These are phyloP conservation scores for Gossypium turneri DNA, from an alignment of 345 rosid species.

Conservation along the genomic window DNA sequence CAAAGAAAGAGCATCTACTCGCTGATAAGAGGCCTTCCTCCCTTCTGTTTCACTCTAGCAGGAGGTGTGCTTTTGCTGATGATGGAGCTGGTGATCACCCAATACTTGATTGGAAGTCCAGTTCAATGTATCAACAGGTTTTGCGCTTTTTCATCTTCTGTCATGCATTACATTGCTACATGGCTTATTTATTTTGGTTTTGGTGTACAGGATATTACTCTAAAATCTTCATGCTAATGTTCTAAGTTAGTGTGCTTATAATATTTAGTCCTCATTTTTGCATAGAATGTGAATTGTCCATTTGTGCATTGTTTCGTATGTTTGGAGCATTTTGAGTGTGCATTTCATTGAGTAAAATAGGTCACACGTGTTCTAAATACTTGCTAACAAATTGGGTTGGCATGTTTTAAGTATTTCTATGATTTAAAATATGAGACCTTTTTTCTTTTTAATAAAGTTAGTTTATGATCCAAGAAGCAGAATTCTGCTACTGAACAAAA, in stretches of 20 bases:
- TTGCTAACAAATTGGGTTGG: neutral
- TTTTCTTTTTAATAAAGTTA: neutral
- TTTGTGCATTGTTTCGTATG: neutral
- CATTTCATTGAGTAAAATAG: neutral
- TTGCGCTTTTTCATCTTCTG: slow-evolving; percentile 9
- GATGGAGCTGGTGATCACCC: slow-evolving; percentile 64
- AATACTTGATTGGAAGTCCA: slow-evolving; percentile 73
- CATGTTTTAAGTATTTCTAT: neutral
- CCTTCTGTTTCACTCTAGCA: slow-evolving; percentile 55
- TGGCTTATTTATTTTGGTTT: neutral
- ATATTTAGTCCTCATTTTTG: neutral
- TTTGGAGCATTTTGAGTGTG: slow-evolving; percentile 2
- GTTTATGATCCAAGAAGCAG: neutral
- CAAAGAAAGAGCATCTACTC: slow-evolving; percentile 47
- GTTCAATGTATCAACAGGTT: slow-evolving; percentile 74
- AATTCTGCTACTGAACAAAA: neutral
- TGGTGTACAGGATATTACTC: neutral
- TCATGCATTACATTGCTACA: slow-evolving; percentile 5
- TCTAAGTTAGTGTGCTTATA: neutral
- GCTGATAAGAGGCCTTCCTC: slow-evolving; percentile 66
- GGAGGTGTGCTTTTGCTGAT: slow-evolving; percentile 62
- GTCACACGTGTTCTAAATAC: neutral
- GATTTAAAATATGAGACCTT: neutral
- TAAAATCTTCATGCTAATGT: neutral
- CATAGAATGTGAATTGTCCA: neutral